A percentile compares a stretch with the other conserved stretches of the same genome.
Evolutionary conservation across 176 grass and related monocot species (phyloP).

Genomic region (Phyllostachys edulis): DNA sequence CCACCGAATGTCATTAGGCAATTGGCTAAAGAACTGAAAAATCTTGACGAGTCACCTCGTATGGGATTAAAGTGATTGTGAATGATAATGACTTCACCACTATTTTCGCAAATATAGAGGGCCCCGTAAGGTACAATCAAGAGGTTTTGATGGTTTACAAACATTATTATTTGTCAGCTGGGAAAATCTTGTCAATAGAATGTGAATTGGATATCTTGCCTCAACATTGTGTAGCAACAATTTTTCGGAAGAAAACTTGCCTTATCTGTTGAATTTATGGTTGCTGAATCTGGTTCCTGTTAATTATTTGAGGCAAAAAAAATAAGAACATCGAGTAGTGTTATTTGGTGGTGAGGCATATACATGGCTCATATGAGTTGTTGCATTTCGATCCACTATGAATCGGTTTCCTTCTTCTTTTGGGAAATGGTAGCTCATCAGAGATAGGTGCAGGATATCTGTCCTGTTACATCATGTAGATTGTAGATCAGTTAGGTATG

Average conservation of each 20-base stretch:
- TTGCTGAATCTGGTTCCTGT: not conserved
- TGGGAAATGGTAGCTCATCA: not conserved
- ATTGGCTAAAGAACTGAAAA: constrained; percentile 88
- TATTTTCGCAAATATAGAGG: constrained; percentile 79
- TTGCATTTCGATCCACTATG: constrained; percentile 2
- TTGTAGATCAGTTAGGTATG: too few species aligned
- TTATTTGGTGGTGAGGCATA: constrained; percentile 9
- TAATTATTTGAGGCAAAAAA: not conserved
- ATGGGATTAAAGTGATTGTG: constrained; percentile 78
- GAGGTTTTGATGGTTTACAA: too few species aligned
- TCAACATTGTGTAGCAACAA: not conserved
- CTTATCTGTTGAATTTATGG: constrained; percentile 32
- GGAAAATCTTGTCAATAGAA: not conserved
- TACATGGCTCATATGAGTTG: not conserved
- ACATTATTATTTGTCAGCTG: not conserved
- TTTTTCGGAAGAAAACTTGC: constrained; percentile 17
- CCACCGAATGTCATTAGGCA: constrained; percentile 90
- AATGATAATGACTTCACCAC: constrained; percentile 84
- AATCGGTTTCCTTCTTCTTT: not conserved
- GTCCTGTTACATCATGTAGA: too few species aligned
- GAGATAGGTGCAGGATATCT: too few species aligned
- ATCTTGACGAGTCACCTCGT: constrained; percentile 85
- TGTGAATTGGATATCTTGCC: constrained; percentile 19
- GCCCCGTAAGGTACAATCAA: constrained; percentile 56
- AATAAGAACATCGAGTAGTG: not conserved